Percentiles rank a stretch among this genome's conserved stretches.
Conservation (phyloP, 2,329 filamentous ascomycete species). For the Diaporthe nobilis region DNA sequence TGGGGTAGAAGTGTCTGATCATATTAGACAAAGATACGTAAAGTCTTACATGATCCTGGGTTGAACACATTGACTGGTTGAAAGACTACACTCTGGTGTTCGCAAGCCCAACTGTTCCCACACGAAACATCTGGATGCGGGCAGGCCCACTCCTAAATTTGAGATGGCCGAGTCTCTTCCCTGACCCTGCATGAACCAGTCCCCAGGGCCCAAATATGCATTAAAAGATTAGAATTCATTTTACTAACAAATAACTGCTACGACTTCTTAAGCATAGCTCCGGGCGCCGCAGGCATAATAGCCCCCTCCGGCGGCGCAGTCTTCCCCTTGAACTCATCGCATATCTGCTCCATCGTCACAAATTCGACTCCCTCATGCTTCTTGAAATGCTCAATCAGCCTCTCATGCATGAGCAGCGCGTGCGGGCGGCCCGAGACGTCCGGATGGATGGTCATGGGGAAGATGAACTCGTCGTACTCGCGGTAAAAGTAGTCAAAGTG, state of each 20-base stretch:
- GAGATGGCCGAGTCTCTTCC: not conserved
- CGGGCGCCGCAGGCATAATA: slow-evolving; percentile 69
- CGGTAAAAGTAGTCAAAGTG: slow-evolving; percentile 83
- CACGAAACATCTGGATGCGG: not conserved
- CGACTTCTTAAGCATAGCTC: slow-evolving; percentile 64
- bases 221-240: not conserved
- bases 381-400: slow-evolving; percentile 74
- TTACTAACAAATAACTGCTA: not conserved
- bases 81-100: no score
- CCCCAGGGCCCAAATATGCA: not conserved
- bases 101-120: not conserved
- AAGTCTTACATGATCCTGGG: no score
- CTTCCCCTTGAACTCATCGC: slow-evolving; percentile 79
- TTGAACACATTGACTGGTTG: not conserved
- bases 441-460: slow-evolving; percentile 83
- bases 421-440: slow-evolving; percentile 80
- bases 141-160: not conserved
- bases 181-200: no score
- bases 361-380: slow-evolving; percentile 73
- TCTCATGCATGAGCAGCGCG: slow-evolving; percentile 64
- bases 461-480: slow-evolving; percentile 83
- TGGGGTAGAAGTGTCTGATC: not conserved
- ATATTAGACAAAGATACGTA: not conserved
- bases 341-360: slow-evolving; percentile 80
- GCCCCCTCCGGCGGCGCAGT: slow-evolving; percentile 71